These are phyloP conservation scores for Mrakia gelida DNA, from an alignment of 768 basidiomycete species.

Conservation along the genomic window DNA sequence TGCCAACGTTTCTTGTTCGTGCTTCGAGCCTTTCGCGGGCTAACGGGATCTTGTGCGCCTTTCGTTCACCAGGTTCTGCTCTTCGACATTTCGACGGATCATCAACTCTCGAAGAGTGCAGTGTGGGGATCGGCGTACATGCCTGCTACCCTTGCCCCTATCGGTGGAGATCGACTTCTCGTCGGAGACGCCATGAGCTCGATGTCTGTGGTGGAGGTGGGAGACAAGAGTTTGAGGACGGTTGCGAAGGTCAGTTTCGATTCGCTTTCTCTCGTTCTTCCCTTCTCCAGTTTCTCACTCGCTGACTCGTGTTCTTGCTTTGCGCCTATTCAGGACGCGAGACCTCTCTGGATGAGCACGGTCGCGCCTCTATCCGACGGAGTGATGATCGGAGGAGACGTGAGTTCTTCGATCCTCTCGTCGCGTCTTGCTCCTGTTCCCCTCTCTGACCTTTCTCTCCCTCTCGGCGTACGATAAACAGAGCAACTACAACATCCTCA, in stretches of 20 bases:
- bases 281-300: neutral
- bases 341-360: slow-evolving; percentile 65
- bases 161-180: slow-evolving; percentile 51
- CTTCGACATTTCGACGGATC: neutral
- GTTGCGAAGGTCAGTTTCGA: slow-evolving; percentile 17
- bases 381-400: slow-evolving; percentile 69
- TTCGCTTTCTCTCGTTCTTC: neutral
- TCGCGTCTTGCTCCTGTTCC: slow-evolving; percentile 31
- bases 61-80: slow-evolving; percentile 12
- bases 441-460: slow-evolving; percentile 11
- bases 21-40: no score
- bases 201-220: slow-evolving; percentile 59
- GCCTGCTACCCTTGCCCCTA: slow-evolving; percentile 61
- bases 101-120: slow-evolving; percentile 2
- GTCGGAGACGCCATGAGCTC: slow-evolving; percentile 80
- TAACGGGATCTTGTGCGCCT: neutral
- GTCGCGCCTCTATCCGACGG: slow-evolving; percentile 57
- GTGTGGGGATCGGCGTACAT: slow-evolving; percentile 80
- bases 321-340: neutral
- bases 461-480: slow-evolving; percentile 49
- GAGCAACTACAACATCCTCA: slow-evolving; percentile 64
- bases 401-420: slow-evolving; percentile 45
- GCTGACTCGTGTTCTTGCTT: neutral
- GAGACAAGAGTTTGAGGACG: neutral
- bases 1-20: no score